These are phyloP conservation scores for Liriodendron chinense DNA, from an alignment of 164 flowering plant genomes.

Conservation along the genomic window DNA sequence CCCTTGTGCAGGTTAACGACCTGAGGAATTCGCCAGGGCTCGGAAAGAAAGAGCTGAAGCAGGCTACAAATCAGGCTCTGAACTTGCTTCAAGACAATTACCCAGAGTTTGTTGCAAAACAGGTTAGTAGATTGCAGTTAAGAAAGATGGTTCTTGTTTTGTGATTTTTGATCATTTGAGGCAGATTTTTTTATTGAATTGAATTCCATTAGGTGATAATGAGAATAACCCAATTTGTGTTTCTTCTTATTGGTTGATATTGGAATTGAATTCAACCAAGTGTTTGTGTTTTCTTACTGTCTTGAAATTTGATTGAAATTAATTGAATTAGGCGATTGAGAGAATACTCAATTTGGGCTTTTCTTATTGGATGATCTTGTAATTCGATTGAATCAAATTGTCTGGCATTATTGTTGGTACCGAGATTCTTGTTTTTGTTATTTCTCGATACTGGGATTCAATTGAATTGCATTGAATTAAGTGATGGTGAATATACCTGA, in stretches of 20 bases:
- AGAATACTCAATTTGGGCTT: not conserved
- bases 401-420: not conserved
- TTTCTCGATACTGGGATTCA: not conserved
- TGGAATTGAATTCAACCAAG: too few species aligned
- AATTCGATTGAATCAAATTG: not conserved
- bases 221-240: not conserved
- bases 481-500: not conserved
- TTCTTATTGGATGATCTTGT: not conserved
- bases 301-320: not conserved
- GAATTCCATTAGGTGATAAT: not conserved
- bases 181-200: not conserved
- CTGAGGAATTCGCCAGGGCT: constrained; percentile 74
- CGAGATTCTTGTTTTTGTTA: not conserved
- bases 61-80: constrained; percentile 66
- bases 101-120: constrained; percentile 92
- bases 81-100: constrained; percentile 79
- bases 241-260: not conserved
- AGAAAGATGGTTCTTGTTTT: not conserved
- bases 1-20: constrained; percentile 80
- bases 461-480: too few species aligned
- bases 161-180: not conserved
- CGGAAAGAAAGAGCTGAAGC: constrained; percentile 52
- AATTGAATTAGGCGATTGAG: not conserved
- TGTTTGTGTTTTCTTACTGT: too few species aligned
- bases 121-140: constrained; percentile 38